Base-by-base conservation (phyloP, 768 basidiomycete genomes). In the Naganishia kalamii region DNA sequence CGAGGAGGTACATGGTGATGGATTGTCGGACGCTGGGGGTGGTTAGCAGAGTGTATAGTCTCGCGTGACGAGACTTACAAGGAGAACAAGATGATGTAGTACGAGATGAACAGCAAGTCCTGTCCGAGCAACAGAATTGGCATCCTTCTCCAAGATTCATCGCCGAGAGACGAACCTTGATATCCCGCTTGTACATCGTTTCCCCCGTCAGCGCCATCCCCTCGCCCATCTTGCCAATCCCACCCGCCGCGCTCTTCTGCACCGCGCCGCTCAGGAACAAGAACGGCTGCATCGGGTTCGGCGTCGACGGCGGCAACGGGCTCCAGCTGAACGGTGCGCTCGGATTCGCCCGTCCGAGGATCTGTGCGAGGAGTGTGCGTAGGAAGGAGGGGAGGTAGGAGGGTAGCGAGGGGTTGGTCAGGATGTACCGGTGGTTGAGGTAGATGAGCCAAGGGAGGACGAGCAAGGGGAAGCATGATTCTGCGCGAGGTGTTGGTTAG, bases 81-180 rank as follows among this genome's bases (percentile, higher is more conserved):
- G 1, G 91, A 93, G 80, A 88, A 98, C 71, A 94, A 85, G 54
- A 98, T 80, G 77, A 97, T 81, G 73, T 93, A 81, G 78, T 90
- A 93, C 2, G 82, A 82, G 49, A 97, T 70, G 79, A 99, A 99
- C 17, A 83, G 72, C 10, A 92, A 68, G 74, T 98, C 94, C 65
- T 84, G 78, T 70, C 59, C 59, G 29, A n/a, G n/a, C n/a, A n/a
- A n/a, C n/a, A n/a, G n/a, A n/a, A n/a, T n/a, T n/a, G n/a, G n/a
- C n/a, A n/a, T n/a, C n/a, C n/a, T n/a, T n/a, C n/a, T n/a, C n/a
- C n/a, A n/a, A n/a, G n/a, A 25, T 19, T 41, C 12, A 47, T 2
- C 6, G 2, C n/a, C 19, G 37, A 29, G 4, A 12, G 23, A 23
- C 60, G 12, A n/a, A 61, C 63, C n/a, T 54, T 54, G 29, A 50